A percentile compares a stretch with the other conserved stretches of the same genome.
phyloP scores from a whole-genome alignment of 169 alveolate species.

The Cryptosporidium tyzzeri region DNA sequence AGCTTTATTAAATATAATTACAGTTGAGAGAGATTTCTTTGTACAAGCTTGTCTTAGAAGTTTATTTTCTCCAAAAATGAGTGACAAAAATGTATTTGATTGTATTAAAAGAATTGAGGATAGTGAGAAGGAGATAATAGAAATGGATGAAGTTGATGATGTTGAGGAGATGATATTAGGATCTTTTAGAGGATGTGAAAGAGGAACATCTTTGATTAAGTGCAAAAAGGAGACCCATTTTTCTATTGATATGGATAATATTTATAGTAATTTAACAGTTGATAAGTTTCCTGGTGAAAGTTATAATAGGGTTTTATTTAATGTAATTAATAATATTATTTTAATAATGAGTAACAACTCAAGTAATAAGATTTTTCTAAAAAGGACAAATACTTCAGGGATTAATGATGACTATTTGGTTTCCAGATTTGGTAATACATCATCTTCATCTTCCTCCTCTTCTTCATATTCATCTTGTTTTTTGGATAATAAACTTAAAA shows the following conservation, averaged over 20 bases:
- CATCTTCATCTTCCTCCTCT: not conserved
- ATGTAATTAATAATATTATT: conserved; percentile 58
- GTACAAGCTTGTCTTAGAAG: conserved; percentile 7
- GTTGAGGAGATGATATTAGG: not conserved
- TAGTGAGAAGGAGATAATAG: not conserved
- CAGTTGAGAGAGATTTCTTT: conserved; percentile 62
- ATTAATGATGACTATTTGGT: not conserved
- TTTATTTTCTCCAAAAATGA: conserved; percentile 14
- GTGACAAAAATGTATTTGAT: conserved; percentile 22
- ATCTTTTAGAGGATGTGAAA: not conserved
- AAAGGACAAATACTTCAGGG: conserved; percentile 28
- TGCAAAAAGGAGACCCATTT: conserved; percentile 44
- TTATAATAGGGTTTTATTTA: conserved; percentile 5
- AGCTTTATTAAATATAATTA: conserved; percentile 50
- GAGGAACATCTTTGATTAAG: not conserved
- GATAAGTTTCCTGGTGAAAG: not conserved
- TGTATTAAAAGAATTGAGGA: not conserved
- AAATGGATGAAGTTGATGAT: not conserved
- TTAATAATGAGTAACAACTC: conserved; percentile 27
- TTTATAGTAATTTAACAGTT: not conserved
- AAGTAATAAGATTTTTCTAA: conserved; percentile 1
- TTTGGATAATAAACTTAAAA: not conserved
- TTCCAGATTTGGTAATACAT: not conserved
- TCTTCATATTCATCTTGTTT: not conserved
- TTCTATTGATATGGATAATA: not conserved